Evolutionary conservation across 148 eudicot genomes (phyloP).

Genomic region (Camellia sinensis): DNA sequence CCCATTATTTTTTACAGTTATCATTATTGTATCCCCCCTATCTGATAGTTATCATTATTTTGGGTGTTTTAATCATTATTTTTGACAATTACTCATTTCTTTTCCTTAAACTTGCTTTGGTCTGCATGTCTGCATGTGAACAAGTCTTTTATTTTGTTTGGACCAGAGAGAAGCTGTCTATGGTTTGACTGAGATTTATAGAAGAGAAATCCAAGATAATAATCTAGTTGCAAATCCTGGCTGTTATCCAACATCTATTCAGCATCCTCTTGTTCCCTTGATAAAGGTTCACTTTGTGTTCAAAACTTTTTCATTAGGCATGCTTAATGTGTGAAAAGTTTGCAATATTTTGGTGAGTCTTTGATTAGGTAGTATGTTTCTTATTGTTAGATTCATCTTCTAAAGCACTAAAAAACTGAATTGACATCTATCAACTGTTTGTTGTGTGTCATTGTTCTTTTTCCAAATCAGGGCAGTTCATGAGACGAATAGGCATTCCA

Average conservation of each 20-base stretch:
- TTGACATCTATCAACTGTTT: too few relatives aligned
- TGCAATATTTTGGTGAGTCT: neutral
- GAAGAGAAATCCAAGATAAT: slow-evolving; percentile 33
- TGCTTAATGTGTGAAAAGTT: neutral
- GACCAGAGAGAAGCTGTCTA: slow-evolving; percentile 77
- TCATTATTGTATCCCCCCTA: too few relatives aligned
- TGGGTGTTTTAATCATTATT: neutral
- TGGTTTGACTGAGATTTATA: slow-evolving; percentile 75
- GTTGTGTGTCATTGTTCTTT: too few relatives aligned
- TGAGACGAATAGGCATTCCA: too few relatives aligned
- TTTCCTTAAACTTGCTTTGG: neutral
- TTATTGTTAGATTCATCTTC: too few relatives aligned
- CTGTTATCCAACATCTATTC: slow-evolving; percentile 84
- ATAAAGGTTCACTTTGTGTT: slow-evolving; percentile 44
- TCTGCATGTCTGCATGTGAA: neutral
- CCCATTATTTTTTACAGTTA: too few relatives aligned
- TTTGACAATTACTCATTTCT: neutral
- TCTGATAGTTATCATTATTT: too few relatives aligned
- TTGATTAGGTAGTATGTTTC: neutral
- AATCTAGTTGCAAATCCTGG: slow-evolving; percentile 92
- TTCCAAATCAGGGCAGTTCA: too few relatives aligned
- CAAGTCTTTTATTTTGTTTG: slow-evolving; percentile 2
- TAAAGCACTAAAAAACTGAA: too few relatives aligned
- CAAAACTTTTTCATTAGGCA: neutral
- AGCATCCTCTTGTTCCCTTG: slow-evolving; percentile 82